These are phyloP conservation scores for Penicillium thymicola DNA, from an alignment of 2,329 filamentous ascomycete genomes.

Conservation along the genomic window DNA sequence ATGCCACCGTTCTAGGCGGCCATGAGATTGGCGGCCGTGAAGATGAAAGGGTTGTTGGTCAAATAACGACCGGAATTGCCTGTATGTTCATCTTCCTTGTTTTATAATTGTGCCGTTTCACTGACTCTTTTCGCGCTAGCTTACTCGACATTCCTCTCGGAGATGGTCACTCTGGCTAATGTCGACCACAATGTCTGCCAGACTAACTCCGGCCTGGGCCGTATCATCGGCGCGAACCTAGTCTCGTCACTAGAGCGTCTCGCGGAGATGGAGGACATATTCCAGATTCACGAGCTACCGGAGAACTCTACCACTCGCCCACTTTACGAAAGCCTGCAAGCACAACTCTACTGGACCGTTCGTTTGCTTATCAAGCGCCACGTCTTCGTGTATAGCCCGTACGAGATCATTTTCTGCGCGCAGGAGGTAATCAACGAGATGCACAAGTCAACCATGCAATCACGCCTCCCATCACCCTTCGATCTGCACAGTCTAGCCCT, in stretches of 20 bases:
- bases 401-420: conserved; percentile 42
- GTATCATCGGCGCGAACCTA: conserved; percentile 37
- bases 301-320: conserved; percentile 25
- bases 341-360: conserved; percentile 44
- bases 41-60: conserved; percentile 39
- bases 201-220: conserved; percentile 35
- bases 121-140: conserved; percentile 21
- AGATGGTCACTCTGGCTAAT: conserved; percentile 35
- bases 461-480: conserved; percentile 37
- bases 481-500: conserved; percentile 42
- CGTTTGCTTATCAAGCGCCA: conserved; percentile 44
- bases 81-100: conserved; percentile 30
- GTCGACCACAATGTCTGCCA: conserved; percentile 36
- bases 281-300: conserved; percentile 25
- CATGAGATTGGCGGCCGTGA: conserved; percentile 40
- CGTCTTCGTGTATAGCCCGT: conserved; percentile 41
- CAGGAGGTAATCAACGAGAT: conserved; percentile 42
- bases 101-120: background rate
- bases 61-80: conserved; percentile 35
- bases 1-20: conserved; percentile 36
- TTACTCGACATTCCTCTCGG: conserved; percentile 38
- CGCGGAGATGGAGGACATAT: conserved; percentile 36
- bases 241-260: conserved; percentile 39
- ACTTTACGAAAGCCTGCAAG: conserved; percentile 38
- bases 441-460: conserved; percentile 32